phyloP scores from a whole-genome alignment of 2,329 filamentous ascomycete genomes.

The Aspergillus sp. region DNA sequence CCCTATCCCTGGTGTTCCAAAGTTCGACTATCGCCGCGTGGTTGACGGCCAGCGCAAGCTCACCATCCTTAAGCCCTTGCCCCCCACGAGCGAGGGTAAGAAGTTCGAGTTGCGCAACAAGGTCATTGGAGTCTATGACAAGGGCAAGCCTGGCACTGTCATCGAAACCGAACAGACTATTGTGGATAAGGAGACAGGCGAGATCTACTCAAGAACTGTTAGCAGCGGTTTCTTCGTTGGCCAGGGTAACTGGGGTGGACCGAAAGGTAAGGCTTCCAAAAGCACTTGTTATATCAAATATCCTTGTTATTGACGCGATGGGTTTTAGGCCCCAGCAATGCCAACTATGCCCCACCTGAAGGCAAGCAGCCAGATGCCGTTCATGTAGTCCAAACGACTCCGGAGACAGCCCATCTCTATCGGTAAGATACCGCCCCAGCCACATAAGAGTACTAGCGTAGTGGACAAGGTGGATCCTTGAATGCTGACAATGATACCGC shows the following conservation, averaged over 20 bases:
- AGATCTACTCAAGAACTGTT: constrained; percentile 70
- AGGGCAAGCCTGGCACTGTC: constrained; percentile 79
- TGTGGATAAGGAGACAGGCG: constrained; percentile 68
- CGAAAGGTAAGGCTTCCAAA: constrained; percentile 65
- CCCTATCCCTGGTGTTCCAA: constrained; percentile 72
- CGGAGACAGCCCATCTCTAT: constrained; percentile 75
- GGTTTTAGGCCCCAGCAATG: constrained; percentile 61
- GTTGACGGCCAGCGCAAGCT: constrained; percentile 84
- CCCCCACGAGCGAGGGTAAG: constrained; percentile 67
- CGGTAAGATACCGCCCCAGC: constrained; percentile 43
- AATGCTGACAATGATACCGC: background rate
- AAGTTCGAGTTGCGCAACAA: constrained; percentile 76
- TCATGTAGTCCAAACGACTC: constrained; percentile 68
- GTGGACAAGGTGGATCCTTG: background rate
- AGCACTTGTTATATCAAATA: background rate
- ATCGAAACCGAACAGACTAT: constrained; percentile 77
- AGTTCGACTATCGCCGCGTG: constrained; percentile 71
- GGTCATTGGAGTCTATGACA: constrained; percentile 85
- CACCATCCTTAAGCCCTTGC: constrained; percentile 74
- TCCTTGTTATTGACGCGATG: constrained; percentile 4
- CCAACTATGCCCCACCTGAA: constrained; percentile 75
- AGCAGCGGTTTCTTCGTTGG: constrained; percentile 77
- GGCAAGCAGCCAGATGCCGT: constrained; percentile 70
- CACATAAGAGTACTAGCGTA: background rate
- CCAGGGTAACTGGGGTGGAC: constrained; percentile 82